Conservation (phyloP, 768 basidiomycete genomes). For the Tylopilus sp. region DNA sequence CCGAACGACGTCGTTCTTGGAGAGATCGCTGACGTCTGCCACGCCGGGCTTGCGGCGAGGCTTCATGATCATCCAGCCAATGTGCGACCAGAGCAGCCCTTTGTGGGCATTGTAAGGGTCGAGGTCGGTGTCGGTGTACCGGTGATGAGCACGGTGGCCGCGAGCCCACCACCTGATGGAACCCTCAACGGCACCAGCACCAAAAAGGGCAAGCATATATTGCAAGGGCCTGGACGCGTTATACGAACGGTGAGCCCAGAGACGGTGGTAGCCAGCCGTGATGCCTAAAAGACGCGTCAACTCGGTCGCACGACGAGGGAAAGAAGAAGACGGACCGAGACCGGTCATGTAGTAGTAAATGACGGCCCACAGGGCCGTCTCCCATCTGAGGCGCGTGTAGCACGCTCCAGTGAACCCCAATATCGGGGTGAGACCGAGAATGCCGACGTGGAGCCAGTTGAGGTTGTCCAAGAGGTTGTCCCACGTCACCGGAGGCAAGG, state of each 20-base stretch:
- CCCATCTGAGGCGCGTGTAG: conserved; percentile 61
- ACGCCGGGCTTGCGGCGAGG: conserved; percentile 86
- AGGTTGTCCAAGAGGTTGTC: conserved; percentile 57
- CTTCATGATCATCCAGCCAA: conserved; percentile 93
- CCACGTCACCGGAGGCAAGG: conserved; percentile 66
- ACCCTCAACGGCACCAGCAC: conserved; percentile 92
- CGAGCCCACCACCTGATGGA: conserved; percentile 99
- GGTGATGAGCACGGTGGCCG: conserved; percentile 95
- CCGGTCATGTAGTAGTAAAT: conserved; percentile 80
- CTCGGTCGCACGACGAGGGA: conserved; percentile 17
- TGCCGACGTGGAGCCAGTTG: conserved; percentile 72
- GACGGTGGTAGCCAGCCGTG: conserved; percentile 92
- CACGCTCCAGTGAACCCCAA: conserved; percentile 70
- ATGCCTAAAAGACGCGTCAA: conserved; percentile 53
- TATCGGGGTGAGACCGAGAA: conserved; percentile 71
- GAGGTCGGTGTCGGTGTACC: conserved; percentile 95
- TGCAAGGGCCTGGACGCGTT: conserved; percentile 86
- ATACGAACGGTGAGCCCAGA: conserved; percentile 96
- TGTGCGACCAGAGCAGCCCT: conserved; percentile 82
- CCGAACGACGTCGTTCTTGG: conserved; percentile 70
- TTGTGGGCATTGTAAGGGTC: conserved; percentile 94
- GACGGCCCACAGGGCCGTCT: conserved; percentile 70
- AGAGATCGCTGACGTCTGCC: conserved; percentile 85
- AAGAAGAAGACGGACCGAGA: conserved; percentile 58
- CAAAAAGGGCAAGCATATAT: conserved; percentile 78